Conservation (phyloP, 164 flowering plant species). For the Litsea cubeba region DNA sequence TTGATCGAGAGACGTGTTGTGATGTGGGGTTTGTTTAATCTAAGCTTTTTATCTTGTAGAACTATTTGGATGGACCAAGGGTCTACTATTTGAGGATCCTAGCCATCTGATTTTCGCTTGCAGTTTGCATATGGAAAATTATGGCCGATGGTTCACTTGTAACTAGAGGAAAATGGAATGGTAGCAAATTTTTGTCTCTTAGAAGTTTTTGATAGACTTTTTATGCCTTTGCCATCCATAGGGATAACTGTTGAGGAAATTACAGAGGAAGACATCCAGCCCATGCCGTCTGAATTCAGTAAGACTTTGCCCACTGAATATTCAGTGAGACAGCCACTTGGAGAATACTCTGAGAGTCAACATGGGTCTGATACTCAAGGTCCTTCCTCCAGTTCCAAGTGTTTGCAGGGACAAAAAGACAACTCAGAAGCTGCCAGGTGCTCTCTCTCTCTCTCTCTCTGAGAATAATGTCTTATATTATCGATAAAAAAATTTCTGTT, state of each 20-base stretch:
- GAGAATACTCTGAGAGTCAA: constrained; percentile 19
- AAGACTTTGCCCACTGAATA: constrained; percentile 23
- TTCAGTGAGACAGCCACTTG: constrained; percentile 22
- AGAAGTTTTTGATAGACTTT: neutral
- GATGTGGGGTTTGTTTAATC: neutral
- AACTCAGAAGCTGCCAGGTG: constrained; percentile 84
- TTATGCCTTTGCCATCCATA: neutral
- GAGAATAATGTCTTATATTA: no score
- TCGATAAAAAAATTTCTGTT: no score
- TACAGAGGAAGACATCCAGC: constrained; percentile 46
- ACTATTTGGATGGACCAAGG: neutral
- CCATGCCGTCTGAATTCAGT: constrained; percentile 25
- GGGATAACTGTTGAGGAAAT: constrained; percentile 79
- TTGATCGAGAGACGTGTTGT: no score
- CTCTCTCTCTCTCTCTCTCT: no score
- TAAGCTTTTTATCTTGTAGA: neutral
- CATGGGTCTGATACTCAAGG: constrained; percentile 14
- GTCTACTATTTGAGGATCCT: neutral
- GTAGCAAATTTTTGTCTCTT: neutral
- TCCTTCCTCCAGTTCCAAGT: constrained; percentile 31
- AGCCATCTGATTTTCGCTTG: neutral
- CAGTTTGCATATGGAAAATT: no score
- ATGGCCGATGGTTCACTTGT: neutral
- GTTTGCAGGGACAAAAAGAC: constrained; percentile 45
- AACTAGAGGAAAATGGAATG: neutral